Base-by-base conservation (phyloP, 306 rosid genomes). In the Acacia melanoxylon region DNA sequence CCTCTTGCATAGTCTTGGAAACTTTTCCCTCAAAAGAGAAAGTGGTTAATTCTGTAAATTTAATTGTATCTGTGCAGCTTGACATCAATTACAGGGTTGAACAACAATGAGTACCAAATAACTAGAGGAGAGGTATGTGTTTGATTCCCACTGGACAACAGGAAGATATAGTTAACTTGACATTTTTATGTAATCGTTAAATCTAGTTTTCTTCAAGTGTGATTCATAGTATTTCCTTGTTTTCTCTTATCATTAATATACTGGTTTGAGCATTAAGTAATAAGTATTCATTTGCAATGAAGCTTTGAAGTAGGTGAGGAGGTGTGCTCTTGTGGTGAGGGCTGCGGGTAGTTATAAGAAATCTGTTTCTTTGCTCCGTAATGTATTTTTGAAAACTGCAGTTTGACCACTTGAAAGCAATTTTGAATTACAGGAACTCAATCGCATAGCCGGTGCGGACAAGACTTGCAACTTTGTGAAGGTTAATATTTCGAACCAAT, bases 61-160 rank as follows among this genome's bases (percentile, higher is more conserved):
- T 41, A 6, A 51, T 82, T 44, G 29, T 68, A 58, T 68, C 27
- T 81, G 74, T 79, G 85, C 87, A 95, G 98, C 87, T 88, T 77
- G 51, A 65, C 98, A n/a, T 87, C 94, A 65, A 65, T 93, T 80
- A 93, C 90, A 0, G 98, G 98, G 82, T 87, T 95, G 91, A 95
- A 95, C 91, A 95, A 91, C 89, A 95, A 93, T n/a, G 98, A 93
- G 81, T 95, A 93, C 87, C 98, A 95, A 84, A 91, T 93, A 82
- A 29, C 93, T 56, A 89, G 98, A 81, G 98, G 98, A 88, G 89
- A 88, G 98, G 98, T 95, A 83, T 27, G 81, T 31, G 14, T 58
- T 73, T 24, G 31, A 44, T 49, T 71, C 54, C 33, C 35, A 44
- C 56, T 71, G 12, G 22, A 12, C 29, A 17, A 45, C 31, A 31